Base-by-base conservation (phyloP, 805 yeast genomes). In the Yarrowia porcina region DNA sequence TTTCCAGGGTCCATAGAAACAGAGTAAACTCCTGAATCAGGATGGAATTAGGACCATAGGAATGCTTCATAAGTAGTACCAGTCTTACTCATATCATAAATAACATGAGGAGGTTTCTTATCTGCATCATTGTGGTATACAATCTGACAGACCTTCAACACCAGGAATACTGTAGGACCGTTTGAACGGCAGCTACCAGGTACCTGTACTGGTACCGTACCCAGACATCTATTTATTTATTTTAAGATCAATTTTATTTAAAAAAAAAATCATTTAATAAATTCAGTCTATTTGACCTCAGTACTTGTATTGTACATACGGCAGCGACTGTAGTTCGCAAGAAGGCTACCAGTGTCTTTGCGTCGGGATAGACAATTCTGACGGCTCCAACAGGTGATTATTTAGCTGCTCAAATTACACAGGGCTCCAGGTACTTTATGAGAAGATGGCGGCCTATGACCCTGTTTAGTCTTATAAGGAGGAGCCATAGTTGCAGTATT, bases 281-380 rank as follows among this genome's bases (percentile, higher is more conserved):
- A n/a, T n/a, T n/a, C n/a, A n/a, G n/a, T n/a, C n/a, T n/a, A n/a
- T n/a, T n/a, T n/a, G n/a, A n/a, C n/a, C n/a, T n/a, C n/a, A n/a
- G n/a, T n/a, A n/a, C n/a, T n/a, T n/a, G n/a, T n/a, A n/a, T n/a
- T n/a, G n/a, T n/a, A n/a, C n/a, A n/a, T n/a, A n/a, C n/a, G n/a
- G n/a, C n/a, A n/a, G n/a, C n/a, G n/a, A n/a, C n/a, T n/a, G n/a
- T n/a, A n/a, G n/a, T n/a, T n/a, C n/a, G n/a, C n/a, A n/a, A n/a
- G n/a, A n/a, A n/a, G n/a, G n/a, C n/a, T n/a, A n/a, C n/a, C n/a
- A n/a, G n/a, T n/a, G n/a, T n/a, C n/a, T n/a, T n/a, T n/a, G n/a
- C n/a, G n/a, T n/a, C n/a, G n/a, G n/a, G n/a, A n/a, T 82, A 81
- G 8, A 82, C 75, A 32, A 81, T 72, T 56, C 85, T 72, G 9